Conservation (phyloP, 805 yeast species). For the Metschnikowia amazonensis region DNA sequence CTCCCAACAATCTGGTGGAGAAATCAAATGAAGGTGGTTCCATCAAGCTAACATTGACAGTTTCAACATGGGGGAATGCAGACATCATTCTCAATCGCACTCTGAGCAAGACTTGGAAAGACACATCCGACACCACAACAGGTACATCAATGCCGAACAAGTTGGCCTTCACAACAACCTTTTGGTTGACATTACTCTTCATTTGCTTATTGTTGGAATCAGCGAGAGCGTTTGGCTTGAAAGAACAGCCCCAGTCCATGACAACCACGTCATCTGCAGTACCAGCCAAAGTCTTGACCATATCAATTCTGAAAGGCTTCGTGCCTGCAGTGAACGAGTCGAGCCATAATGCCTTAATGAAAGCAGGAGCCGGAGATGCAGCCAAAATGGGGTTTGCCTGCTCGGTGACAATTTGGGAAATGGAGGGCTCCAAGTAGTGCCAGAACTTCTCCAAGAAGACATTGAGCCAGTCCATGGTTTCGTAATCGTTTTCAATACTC, state of each 20-base stretch:
- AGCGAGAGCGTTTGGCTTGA: conserved; percentile 84
- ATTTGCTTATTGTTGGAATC: conserved; percentile 84
- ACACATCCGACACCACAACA: conserved; percentile 70
- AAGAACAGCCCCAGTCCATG: conserved; percentile 95
- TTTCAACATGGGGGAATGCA: conserved; percentile 89
- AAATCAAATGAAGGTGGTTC: conserved; percentile 90
- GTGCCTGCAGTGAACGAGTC: conserved; percentile 90
- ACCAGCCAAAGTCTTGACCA: conserved; percentile 82
- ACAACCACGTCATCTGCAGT: conserved; percentile 92
- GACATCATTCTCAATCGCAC: conserved; percentile 86
- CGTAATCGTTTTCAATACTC: conserved; percentile 82
- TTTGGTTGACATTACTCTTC: conserved; percentile 80
- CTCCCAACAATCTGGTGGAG: conserved; percentile 69
- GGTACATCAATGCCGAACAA: conserved; percentile 84
- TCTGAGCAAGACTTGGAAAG: conserved; percentile 71
- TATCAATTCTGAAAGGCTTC: conserved; percentile 91
- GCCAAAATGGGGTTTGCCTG: conserved; percentile 83
- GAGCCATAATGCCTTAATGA: conserved; percentile 78
- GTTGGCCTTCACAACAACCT: conserved; percentile 68
- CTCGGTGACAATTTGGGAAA: conserved; percentile 79
- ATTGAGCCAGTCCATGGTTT: conserved; percentile 95
- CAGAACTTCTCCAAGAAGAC: conserved; percentile 86
- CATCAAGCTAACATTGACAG: conserved; percentile 78
- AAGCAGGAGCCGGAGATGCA: conserved; percentile 72
- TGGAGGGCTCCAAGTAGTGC: conserved; percentile 84